phyloP scores from a whole-genome alignment of 2,329 filamentous ascomycete species.

The Ophiostoma ips region DNA sequence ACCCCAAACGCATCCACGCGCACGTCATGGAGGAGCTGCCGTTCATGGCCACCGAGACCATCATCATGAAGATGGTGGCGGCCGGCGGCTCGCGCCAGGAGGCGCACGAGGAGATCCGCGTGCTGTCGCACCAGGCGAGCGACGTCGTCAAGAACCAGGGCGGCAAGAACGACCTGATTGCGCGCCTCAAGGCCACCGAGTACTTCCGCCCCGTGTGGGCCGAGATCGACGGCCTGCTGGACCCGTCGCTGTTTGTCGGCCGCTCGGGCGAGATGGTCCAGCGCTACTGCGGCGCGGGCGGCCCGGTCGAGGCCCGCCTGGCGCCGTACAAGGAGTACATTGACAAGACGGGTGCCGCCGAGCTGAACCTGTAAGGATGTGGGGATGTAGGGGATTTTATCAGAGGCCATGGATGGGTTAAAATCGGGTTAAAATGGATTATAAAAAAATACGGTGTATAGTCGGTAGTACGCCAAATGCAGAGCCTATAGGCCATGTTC shows the following conservation, averaged over 20 bases:
- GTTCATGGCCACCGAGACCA: conserved; percentile 37
- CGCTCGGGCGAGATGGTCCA: conserved; percentile 33
- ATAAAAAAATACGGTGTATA: too few relatives aligned
- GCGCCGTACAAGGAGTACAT: conserved; percentile 8
- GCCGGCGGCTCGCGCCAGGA: conserved; percentile 63
- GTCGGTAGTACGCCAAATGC: too few relatives aligned
- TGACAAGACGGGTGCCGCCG: conserved; percentile 1
- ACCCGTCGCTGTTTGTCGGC: conserved; percentile 21
- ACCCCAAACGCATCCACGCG: conserved; percentile 56
- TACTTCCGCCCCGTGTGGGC: conserved; percentile 64
- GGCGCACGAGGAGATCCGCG: conserved; percentile 75
- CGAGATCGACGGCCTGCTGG: conserved; percentile 28
- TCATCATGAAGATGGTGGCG: conserved; percentile 66
- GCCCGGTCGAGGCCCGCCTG: conserved; percentile 4
- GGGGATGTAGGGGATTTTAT: neutral
- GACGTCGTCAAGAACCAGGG: conserved; percentile 37
- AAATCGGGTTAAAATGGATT: too few relatives aligned
- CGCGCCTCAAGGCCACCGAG: conserved; percentile 54
- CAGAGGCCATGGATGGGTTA: too few relatives aligned
- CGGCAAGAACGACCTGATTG: conserved; percentile 66
- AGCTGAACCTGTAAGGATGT: conserved; percentile 8
- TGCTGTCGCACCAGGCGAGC: conserved; percentile 64
- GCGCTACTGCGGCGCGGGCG: conserved; percentile 10
- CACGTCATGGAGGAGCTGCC: conserved; percentile 65
- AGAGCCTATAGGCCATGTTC: too few relatives aligned